Evolutionary conservation across 371 early-diverging fungal genomes (phyloP).

Genomic region (Syncephalastrum sp.): DNA sequence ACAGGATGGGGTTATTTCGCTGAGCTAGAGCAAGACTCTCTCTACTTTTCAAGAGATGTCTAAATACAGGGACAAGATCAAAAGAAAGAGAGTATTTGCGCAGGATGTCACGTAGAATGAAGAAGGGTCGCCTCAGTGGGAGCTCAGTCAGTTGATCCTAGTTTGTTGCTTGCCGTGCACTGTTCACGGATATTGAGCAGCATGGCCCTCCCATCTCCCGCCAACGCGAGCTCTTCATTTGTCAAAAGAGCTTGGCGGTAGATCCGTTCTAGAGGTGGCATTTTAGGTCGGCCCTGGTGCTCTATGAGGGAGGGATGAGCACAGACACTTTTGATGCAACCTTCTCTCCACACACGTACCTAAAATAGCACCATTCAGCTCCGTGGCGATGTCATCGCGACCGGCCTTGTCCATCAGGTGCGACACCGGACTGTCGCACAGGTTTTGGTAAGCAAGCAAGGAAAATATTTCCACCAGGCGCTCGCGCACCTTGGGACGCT

Average conservation of each 20-base stretch:
- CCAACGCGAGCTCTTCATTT: constrained; percentile 30
- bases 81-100: too few species aligned
- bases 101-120: too few species aligned
- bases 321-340: not conserved
- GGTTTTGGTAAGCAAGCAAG: constrained; percentile 76
- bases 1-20: too few species aligned
- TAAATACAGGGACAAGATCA: too few species aligned
- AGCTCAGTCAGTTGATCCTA: too few species aligned
- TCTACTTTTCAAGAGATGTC: too few species aligned
- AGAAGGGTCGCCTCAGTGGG: too few species aligned
- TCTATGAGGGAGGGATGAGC: constrained; percentile 9
- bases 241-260: constrained; percentile 36
- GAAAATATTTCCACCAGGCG: constrained; percentile 64
- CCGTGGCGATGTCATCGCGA: constrained; percentile 66
- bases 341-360: constrained; percentile 26
- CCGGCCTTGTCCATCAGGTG: constrained; percentile 52
- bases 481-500: constrained; percentile 25
- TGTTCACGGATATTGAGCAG: constrained; percentile 25
- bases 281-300: constrained; percentile 24
- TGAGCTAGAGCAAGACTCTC: too few species aligned
- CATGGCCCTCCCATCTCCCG: constrained; percentile 34
- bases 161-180: not conserved
- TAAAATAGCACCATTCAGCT: constrained; percentile 74
- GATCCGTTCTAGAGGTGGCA: constrained; percentile 33
- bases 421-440: constrained; percentile 50